Base-by-base conservation (phyloP, 2,329 filamentous ascomycete species). In the Colletotrichum eleusines region DNA sequence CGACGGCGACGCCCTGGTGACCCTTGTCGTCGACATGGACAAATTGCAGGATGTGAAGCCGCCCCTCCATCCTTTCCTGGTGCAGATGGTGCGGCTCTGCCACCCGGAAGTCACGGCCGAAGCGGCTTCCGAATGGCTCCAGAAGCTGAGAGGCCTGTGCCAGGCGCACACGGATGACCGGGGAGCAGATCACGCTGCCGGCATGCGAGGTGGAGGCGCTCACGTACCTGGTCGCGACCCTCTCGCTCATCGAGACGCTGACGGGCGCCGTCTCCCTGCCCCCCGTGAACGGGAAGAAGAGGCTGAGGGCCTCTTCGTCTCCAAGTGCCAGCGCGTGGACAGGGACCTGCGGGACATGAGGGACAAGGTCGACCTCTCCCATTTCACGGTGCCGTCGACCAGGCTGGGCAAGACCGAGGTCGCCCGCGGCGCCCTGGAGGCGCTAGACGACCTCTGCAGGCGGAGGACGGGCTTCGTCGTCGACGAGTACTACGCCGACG, bases 81-180 rank as follows among this genome's bases (percentile, higher is more conserved):
- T 1, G 23, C 5, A 7, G 0, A 7, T 50, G 4, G 3, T 50
- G 5, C n/a, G 23, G 23, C 23, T 50, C 23, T 50, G n/a, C 46
- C 46, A 16, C 2, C 46, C 46, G 4, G 46, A 26, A 14, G 26
- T 23, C 23, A 50, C 46, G 23, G 46, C 23, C 20, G 46, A 26
- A 2, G 23, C 11, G 0, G 46, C 46, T 7, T 26, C n/a, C n/a
- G 23, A 50, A 1, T 26, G 12, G 46, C 12, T 26, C 12, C 1
- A 14, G 23, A 3, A 5, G 5, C 46, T 50, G 12, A 2, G 4
- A 7, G 4, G 14, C 12, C 12, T 2, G 12, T 26, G 11, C 5
- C 8, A 2, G n/a, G 16, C 5, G 2, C 1, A 5, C 20, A 1
- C n/a, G 0, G 4, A 14, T 5, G n/a, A 1, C 4, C 1, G 23